A percentile compares a stretch with the other conserved stretches of the same genome.
These are phyloP conservation scores for Xylona heveae DNA, from an alignment of 495 filamentous ascomycete genomes.

Conservation along the genomic window DNA sequence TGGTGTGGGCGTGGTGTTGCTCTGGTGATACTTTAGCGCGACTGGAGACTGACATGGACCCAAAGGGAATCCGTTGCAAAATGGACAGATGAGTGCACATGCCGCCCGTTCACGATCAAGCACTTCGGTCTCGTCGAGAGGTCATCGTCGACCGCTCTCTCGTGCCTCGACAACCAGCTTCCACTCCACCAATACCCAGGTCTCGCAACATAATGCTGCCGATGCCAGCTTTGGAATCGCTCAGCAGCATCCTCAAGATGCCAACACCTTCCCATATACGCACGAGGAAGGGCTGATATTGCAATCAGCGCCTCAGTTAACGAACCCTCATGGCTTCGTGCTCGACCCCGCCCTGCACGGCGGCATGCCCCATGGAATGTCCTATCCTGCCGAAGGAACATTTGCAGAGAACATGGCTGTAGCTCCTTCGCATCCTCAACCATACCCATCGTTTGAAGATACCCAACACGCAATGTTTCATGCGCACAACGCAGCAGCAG, in stretches of 20 bases:
- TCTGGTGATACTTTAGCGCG: slow-evolving; percentile 2
- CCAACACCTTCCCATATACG: slow-evolving; percentile 12
- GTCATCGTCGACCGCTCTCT: slow-evolving; percentile 47
- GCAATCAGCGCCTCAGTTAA: slow-evolving; percentile 1
- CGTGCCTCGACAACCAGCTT: slow-evolving; percentile 72
- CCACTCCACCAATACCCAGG: slow-evolving; percentile 45
- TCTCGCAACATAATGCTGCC: slow-evolving; percentile 38
- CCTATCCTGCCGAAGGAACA: slow-evolving; percentile 1
- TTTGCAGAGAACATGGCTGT: background rate
- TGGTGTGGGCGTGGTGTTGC: no score
- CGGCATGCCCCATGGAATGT: background rate
- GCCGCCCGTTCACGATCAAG: slow-evolving; percentile 29
- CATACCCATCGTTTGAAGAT: no score
- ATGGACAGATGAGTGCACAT: slow-evolving; percentile 6
- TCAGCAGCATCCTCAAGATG: slow-evolving; percentile 30
- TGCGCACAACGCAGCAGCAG: no score
- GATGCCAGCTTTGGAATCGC: slow-evolving; percentile 27
- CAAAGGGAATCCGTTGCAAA: no score
- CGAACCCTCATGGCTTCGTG: slow-evolving; percentile 1
- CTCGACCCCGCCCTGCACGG: slow-evolving; percentile 1
- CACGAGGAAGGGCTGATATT: slow-evolving; percentile 3
- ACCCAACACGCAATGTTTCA: no score
- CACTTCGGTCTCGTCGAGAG: slow-evolving; percentile 30
- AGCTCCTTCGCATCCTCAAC: no score
- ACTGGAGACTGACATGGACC: no score